Evolutionary conservation across 768 basidiomycete genomes (phyloP), one percentile per base, ranked within the genome.

Genomic region (Pleurotus cornucopiae): DNA sequence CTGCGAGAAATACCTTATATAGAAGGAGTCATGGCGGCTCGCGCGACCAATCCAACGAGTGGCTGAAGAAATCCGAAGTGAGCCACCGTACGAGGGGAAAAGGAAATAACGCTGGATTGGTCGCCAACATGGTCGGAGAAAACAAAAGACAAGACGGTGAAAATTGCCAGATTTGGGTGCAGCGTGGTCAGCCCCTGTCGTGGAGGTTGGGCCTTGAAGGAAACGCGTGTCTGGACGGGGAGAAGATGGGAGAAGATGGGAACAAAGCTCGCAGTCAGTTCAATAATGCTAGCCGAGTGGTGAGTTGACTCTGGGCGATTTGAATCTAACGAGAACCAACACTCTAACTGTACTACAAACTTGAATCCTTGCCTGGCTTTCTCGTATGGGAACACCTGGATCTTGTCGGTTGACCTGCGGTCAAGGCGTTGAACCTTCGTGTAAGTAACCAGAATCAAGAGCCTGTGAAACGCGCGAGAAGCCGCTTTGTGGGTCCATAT

Each of bases 51-150:
- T 37, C 26, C 14, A 21, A 34, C 39, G 39, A 53, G 51, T 53
- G 51, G 51, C 51, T 40, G 5, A 53, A 53, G 37, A 53, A 53
- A 53, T 53, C 51, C 51, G n/a, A 23, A 41, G 12, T 53, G 51
- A 53, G 51, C 51, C 51, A 53, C 51, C 51, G 51, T 40, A 53
- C 37, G 39, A 41, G 51, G 41, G 39, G 51, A 53, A 38, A 53
- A 53, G 51, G 51, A 53, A 53, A 53, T 53, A 53, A 53, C 23
- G 39, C 2, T 25, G 18, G 51, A 53, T 53, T 53, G 51, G 51
- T 53, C 43, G 51, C 25, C 51, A 53, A 53, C 51, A 53, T 53
- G 51, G 51, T 53, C 41, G 26, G 12, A 16, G 30, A 34, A 34
- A 34, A 34, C 30, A 34, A 34, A 34, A 34, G 23, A 37, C 49